These are phyloP conservation scores for Termitomyces sp. DNA, from an alignment of 768 basidiomycete species.

Conservation along the genomic window DNA sequence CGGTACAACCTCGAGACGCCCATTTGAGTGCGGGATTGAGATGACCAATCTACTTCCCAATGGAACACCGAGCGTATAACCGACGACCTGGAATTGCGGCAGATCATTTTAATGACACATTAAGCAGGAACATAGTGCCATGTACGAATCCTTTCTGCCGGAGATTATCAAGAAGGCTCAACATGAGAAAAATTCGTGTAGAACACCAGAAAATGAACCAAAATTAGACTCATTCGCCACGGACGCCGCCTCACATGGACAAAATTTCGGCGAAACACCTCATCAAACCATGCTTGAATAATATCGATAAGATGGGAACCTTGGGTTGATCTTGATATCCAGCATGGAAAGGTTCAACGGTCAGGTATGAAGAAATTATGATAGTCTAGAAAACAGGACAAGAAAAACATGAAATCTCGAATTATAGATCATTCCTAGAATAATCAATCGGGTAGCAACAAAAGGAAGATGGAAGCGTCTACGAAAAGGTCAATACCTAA, in stretches of 20 bases:
- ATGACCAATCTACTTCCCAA: neutral
- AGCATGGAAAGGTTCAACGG: neutral
- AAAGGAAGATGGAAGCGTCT: neutral
- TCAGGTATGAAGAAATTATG: neutral
- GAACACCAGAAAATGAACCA: neutral
- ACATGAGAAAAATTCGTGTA: neutral
- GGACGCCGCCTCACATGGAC: neutral
- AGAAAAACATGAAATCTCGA: neutral
- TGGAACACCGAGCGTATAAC: neutral
- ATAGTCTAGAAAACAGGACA: neutral
- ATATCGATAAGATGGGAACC: neutral
- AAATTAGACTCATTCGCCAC: neutral
- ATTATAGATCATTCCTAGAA: neutral
- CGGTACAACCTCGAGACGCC: neutral
- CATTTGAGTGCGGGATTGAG: neutral
- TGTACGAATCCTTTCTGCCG: neutral
- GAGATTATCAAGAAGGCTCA: neutral
- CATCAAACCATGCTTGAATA: neutral
- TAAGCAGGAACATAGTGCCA: neutral
- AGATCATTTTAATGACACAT: neutral
- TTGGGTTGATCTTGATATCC: neutral
- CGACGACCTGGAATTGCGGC: neutral
- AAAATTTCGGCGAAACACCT: neutral
- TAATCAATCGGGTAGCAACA: neutral
- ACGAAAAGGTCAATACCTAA: neutral